These are phyloP conservation scores for Centrapalus pauciflorus DNA, from an alignment of 129 eudicot species.

Conservation along the genomic window DNA sequence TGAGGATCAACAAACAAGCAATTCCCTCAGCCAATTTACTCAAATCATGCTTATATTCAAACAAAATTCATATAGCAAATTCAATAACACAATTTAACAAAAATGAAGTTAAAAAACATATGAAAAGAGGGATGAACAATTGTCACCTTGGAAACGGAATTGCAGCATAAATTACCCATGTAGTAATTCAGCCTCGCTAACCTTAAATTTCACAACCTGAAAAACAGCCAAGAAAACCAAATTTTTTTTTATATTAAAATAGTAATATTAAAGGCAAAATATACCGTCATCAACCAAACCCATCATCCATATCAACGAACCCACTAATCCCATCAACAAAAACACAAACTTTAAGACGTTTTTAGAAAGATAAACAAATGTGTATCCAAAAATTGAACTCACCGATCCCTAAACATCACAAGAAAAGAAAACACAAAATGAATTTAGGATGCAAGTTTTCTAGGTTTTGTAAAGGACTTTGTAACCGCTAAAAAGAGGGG, in stretches of 20 bases:
- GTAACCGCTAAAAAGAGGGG: constrained; percentile 9
- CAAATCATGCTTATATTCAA: constrained; percentile 9
- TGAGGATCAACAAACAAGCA: background rate
- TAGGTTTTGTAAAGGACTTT: constrained; percentile 21
- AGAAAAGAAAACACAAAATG: background rate
- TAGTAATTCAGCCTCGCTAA: constrained; percentile 21
- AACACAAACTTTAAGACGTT: constrained; percentile 21
- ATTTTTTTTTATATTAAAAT: constrained; percentile 21
- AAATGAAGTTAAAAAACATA: constrained; percentile 7
- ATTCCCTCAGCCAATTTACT: background rate
- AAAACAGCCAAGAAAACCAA: constrained; percentile 26
- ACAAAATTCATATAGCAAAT: background rate
- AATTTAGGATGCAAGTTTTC: constrained; percentile 5
- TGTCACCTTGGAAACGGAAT: constrained; percentile 56
- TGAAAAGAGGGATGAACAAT: constrained; percentile 10
- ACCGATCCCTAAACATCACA: constrained; percentile 44
- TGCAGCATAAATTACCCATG: constrained; percentile 67
- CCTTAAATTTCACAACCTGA: constrained; percentile 34
- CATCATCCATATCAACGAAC: constrained; percentile 24
- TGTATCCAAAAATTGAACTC: constrained; percentile 24
- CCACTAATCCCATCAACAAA: constrained; percentile 28
- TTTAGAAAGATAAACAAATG: constrained; percentile 19
- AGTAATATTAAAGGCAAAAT: constrained; percentile 8
- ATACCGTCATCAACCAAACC: constrained; percentile 30
- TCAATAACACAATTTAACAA: background rate